These are phyloP conservation scores for Ophiosphaerella korrae DNA, from an alignment of 2,329 filamentous ascomycete genomes.

Conservation along the genomic window DNA sequence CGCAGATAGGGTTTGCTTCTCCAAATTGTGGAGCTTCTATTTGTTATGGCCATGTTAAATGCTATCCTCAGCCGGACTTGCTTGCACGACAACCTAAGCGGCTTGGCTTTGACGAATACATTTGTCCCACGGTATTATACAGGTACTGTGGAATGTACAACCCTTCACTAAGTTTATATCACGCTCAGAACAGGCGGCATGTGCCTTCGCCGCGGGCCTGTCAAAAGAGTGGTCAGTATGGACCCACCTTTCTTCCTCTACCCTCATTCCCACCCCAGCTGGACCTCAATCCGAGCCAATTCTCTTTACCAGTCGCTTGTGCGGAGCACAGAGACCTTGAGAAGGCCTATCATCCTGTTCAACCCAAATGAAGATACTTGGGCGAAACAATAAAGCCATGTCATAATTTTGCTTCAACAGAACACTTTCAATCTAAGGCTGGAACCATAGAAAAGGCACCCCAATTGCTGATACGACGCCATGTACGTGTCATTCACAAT, in stretches of 20 bases:
- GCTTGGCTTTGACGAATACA: conserved; percentile 8
- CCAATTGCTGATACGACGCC: conserved; percentile 10
- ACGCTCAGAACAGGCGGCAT: conserved; percentile 19
- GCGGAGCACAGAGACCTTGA: conserved; percentile 16
- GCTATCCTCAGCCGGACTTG: conserved; percentile 11
- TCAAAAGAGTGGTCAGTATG: conserved; percentile 3
- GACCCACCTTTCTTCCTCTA: not conserved
- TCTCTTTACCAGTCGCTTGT: conserved; percentile 14
- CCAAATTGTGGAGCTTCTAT: conserved; percentile 5
- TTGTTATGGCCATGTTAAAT: conserved; percentile 17
- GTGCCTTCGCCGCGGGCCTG: conserved; percentile 3
- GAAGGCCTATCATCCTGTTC: conserved; percentile 14
- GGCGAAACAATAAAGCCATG: conserved; percentile 7
- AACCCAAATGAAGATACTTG: not conserved
- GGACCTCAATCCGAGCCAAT: conserved; percentile 11
- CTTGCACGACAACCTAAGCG: conserved; percentile 15
- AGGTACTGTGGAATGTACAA: conserved; percentile 9
- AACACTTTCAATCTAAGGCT: not conserved
- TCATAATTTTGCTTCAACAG: not conserved
- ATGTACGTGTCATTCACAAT: conserved; percentile 18
- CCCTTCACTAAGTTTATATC: conserved; percentile 4
- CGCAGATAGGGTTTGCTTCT: conserved; percentile 10
- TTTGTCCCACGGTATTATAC: conserved; percentile 24
- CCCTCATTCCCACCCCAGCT: conserved; percentile 9
- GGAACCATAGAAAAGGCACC: not conserved